phyloP scores from a whole-genome alignment of 768 basidiomycete species.

The Hydnomerulius pinastri region DNA sequence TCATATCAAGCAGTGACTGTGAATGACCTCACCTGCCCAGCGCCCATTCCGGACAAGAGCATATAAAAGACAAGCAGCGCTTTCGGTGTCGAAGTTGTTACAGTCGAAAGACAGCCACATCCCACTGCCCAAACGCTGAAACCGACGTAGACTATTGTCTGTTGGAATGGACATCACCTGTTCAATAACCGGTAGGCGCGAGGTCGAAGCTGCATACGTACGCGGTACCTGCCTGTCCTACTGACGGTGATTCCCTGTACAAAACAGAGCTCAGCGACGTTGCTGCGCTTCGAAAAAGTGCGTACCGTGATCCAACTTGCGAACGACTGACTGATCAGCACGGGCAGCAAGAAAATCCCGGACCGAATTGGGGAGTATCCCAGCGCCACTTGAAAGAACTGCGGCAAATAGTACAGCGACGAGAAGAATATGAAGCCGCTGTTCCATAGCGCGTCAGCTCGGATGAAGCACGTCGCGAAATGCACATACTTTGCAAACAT shows the following conservation, averaged over 20 bases:
- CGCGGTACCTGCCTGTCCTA: conserved; percentile 64
- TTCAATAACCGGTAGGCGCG: neutral
- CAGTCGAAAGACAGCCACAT: conserved; percentile 68
- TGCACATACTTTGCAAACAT: conserved; percentile 64
- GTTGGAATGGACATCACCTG: neutral
- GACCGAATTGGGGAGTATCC: conserved; percentile 65
- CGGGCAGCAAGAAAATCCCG: conserved; percentile 67
- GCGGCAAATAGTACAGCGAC: conserved; percentile 70
- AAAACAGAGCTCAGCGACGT: neutral
- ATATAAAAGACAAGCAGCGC: conserved; percentile 60
- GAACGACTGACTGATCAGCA: conserved; percentile 64
- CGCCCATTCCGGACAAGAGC: conserved; percentile 59
- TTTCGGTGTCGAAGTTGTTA: conserved; percentile 48
- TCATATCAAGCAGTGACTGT: neutral
- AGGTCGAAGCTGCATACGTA: conserved; percentile 18
- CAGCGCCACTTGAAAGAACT: conserved; percentile 75
- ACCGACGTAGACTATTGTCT: conserved; percentile 62
- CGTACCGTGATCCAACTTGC: conserved; percentile 57
- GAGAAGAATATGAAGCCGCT: conserved; percentile 66
- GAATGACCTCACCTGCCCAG: conserved; percentile 50
- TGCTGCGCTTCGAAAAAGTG: neutral
- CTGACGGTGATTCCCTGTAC: conserved; percentile 60
- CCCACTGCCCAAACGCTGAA: conserved; percentile 72
- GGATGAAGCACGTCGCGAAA: neutral
- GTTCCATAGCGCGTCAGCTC: neutral